Percentiles rank a stretch among this genome's conserved stretches.
phyloP scores from a whole-genome alignment of 2,329 filamentous ascomycete species.

The Xylaria sp. region DNA sequence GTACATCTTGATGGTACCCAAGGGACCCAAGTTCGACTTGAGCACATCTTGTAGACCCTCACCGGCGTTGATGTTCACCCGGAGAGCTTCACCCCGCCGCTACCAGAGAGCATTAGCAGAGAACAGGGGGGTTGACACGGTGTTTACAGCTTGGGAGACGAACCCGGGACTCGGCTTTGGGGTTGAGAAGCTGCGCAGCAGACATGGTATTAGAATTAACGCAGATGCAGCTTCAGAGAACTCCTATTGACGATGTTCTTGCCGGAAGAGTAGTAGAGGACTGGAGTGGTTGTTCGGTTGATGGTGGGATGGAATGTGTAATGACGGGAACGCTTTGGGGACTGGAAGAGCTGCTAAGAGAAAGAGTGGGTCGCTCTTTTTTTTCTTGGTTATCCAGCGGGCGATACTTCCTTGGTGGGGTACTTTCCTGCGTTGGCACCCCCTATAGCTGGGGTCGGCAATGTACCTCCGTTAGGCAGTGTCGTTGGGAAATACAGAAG shows the following conservation, averaged over 20 bases:
- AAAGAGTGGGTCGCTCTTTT: slow-evolving; percentile 13
- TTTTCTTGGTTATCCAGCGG: slow-evolving; percentile 2
- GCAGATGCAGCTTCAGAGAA: neutral
- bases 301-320: slow-evolving; percentile 5
- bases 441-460: too few relatives aligned
- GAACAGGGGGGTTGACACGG: neutral
- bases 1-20: slow-evolving; percentile 94
- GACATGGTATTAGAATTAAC: slow-evolving; percentile 60
- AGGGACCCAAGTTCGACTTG: slow-evolving; percentile 90
- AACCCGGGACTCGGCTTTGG: slow-evolving; percentile 95
- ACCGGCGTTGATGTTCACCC: slow-evolving; percentile 94
- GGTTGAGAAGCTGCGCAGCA: slow-evolving; percentile 95
- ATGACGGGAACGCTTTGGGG: slow-evolving; percentile 2
- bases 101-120: slow-evolving; percentile 40
- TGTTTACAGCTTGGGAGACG: slow-evolving; percentile 3
- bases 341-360: slow-evolving; percentile 12
- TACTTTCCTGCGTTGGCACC: neutral
- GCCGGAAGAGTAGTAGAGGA: neutral
- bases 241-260: neutral
- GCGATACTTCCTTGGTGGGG: neutral
- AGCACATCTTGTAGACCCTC: slow-evolving; percentile 92
- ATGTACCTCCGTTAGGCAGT: too few relatives aligned
- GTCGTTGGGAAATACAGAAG: too few relatives aligned
- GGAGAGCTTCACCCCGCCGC: slow-evolving; percentile 94
- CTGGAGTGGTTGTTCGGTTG: neutral